Base-by-base conservation (phyloP, 371 early-diverging fungal species). In the Syncephalastrum sp. region DNA sequence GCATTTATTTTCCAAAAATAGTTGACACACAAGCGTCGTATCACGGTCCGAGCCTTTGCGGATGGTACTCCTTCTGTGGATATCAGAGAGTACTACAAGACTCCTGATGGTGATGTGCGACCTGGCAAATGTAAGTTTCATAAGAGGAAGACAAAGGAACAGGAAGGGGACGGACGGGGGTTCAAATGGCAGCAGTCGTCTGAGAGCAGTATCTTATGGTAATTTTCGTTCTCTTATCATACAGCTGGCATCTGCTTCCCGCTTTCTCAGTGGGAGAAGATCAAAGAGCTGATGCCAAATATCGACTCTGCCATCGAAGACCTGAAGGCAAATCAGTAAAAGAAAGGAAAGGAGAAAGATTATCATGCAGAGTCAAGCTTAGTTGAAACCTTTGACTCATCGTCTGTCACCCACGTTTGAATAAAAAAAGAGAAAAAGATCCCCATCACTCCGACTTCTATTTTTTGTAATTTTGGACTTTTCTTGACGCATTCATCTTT, bases 211-310 rank as follows among this genome's bases (percentile, higher is more conserved):
- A 6, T 33, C 38, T 33, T 10, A 33, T 10, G 38, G 8, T 10
- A 2, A 8, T 12, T 8, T 8, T 12, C 38, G 7, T 33, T 33
- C 14, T 42, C 25, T 23, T 44, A 42, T 49, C 6, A 17, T 54
- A 19, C 15, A 19, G n/a, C 47, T 65, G 70, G 70, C 8, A 69
- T 69, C 23, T 54, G 52, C n/a, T 49, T 69, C 15, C 60, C 64
- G n/a, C 15, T 63, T 41, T 60, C 58, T 7, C 70, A 69, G 41
- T 69, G 63, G 60, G 51, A 69, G 41, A 58, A 56, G 12, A 51
- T 69, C 10, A 69, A 65, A 42, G 60, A 62, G 25, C 50, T 65
- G 13, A 44, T 63, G 16, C 41, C 59, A 15, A 63, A 69, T 10
- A 63, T 69, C 38, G 70, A 69, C 41, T 50, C 48, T 19, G 70